Percentiles rank a stretch among this genome's conserved stretches.
Evolutionary conservation across 2,329 filamentous ascomycete genomes (phyloP).

Genomic region (Fusarium sp.): DNA sequence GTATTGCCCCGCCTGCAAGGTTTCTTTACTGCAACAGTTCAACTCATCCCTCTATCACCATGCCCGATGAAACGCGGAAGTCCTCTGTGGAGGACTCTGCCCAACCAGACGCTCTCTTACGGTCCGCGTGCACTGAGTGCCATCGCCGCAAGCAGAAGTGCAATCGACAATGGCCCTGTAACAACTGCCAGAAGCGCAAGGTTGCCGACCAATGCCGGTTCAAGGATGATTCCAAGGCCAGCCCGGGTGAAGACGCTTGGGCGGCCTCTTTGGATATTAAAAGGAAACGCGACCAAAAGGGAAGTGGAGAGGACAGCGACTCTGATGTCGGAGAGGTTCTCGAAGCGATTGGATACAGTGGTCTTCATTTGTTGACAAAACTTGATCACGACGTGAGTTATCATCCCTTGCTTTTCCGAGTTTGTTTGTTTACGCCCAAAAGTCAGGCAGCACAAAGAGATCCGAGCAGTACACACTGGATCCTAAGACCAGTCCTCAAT

Average conservation of each 20-base stretch:
- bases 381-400: constrained; percentile 26
- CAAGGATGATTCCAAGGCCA: constrained; percentile 20
- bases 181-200: constrained; percentile 29
- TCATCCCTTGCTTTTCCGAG: no score
- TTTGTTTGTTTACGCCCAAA: neutral
- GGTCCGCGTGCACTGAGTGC: constrained; percentile 27
- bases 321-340: constrained; percentile 30
- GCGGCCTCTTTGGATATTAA: constrained; percentile 26
- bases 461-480: constrained; percentile 24
- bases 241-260: constrained; percentile 11
- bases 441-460: constrained; percentile 24
- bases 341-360: constrained; percentile 28
- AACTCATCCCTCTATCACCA: constrained; percentile 4
- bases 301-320: constrained; percentile 3
- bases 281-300: constrained; percentile 18
- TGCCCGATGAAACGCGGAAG: constrained; percentile 32
- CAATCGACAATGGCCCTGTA: constrained; percentile 33
- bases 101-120: constrained; percentile 12
- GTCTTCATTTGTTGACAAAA: constrained; percentile 28
- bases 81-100: neutral
- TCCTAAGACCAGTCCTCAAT: constrained; percentile 16
- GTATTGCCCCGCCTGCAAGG: constrained; percentile 15
- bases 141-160: constrained; percentile 34
- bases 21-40: neutral
- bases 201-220: constrained; percentile 33